phyloP scores from a whole-genome alignment of 2,329 filamentous ascomycete species.

The Xylariomycetidae sp. region DNA sequence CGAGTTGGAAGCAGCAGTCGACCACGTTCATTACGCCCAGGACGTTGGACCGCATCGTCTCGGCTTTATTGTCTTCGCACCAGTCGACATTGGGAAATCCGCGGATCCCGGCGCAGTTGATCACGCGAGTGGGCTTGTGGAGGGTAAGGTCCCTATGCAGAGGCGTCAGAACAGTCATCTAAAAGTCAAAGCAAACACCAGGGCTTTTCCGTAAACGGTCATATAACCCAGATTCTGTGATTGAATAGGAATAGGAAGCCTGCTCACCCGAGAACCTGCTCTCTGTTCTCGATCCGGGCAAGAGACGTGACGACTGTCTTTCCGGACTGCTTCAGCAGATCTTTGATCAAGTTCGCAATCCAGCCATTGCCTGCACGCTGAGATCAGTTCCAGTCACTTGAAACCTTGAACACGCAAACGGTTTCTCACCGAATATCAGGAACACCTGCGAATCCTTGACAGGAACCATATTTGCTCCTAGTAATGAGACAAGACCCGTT shows the following conservation, averaged over 20 bases:
- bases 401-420: neutral
- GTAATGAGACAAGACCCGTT: too few species aligned
- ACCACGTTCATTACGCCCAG: conserved; percentile 9
- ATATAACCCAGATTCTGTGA: neutral
- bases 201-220: neutral
- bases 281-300: conserved; percentile 6
- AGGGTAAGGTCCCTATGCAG: conserved; percentile 2
- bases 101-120: conserved; percentile 10
- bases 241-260: neutral
- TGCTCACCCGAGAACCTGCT: conserved; percentile 6
- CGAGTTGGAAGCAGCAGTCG: conserved; percentile 8
- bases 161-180: neutral
- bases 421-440: conserved; percentile 4
- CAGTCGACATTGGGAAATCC: conserved; percentile 9
- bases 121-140: conserved; percentile 5
- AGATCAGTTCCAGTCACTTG: neutral
- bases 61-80: conserved; percentile 11
- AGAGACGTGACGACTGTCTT: conserved; percentile 5
- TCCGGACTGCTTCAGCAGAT: conserved; percentile 1
- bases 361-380: conserved; percentile 5
- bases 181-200: neutral
- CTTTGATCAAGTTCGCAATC: conserved; percentile 6
- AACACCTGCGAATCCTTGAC: too few species aligned
- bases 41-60: conserved; percentile 9
- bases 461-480: too few species aligned